Evolutionary conservation across 2,329 filamentous ascomycete species (phyloP).

Genomic region (Botrytis medusae): DNA sequence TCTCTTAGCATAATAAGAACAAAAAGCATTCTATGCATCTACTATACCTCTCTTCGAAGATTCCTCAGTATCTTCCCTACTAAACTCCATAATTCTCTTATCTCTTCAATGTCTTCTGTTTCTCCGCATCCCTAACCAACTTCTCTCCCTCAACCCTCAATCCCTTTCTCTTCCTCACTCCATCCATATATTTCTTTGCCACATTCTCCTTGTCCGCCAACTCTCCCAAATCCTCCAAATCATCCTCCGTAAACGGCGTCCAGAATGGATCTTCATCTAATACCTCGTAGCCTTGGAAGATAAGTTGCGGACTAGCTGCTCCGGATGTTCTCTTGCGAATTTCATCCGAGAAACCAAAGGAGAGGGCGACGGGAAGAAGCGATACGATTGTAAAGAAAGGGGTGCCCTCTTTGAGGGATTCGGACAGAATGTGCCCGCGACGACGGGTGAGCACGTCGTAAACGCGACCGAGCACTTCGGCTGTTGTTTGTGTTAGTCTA

Average conservation of each 20-base stretch:
- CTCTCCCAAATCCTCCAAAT: conserved; percentile 93
- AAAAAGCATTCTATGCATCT: not conserved
- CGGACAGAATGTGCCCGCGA: conserved; percentile 82
- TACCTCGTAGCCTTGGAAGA: conserved; percentile 90
- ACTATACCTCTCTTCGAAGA: not conserved
- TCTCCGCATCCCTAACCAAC: conserved; percentile 84
- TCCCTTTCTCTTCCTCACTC: conserved; percentile 82
- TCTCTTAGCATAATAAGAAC: not conserved
- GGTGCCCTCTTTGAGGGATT: conserved; percentile 90
- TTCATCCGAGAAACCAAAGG: conserved; percentile 94
- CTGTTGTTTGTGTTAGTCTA: conserved; percentile 42
- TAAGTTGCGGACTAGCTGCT: conserved; percentile 85
- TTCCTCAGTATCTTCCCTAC: not conserved
- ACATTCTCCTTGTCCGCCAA: conserved; percentile 93
- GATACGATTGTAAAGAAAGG: conserved; percentile 95
- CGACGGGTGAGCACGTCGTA: conserved; percentile 98
- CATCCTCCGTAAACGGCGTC: conserved; percentile 95
- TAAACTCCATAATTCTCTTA: conserved; percentile 35
- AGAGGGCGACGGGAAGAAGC: conserved; percentile 86
- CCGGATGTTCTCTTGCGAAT: conserved; percentile 93
- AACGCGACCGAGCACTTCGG: conserved; percentile 90
- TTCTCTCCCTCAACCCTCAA: conserved; percentile 75
- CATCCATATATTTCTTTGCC: conserved; percentile 93
- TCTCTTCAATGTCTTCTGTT: conserved; percentile 72
- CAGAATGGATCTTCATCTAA: conserved; percentile 96